A percentile compares a stretch with the other conserved stretches of the same genome.
Conservation (phyloP, 2,329 filamentous ascomycete species). For the Fusarium ambrosium region DNA sequence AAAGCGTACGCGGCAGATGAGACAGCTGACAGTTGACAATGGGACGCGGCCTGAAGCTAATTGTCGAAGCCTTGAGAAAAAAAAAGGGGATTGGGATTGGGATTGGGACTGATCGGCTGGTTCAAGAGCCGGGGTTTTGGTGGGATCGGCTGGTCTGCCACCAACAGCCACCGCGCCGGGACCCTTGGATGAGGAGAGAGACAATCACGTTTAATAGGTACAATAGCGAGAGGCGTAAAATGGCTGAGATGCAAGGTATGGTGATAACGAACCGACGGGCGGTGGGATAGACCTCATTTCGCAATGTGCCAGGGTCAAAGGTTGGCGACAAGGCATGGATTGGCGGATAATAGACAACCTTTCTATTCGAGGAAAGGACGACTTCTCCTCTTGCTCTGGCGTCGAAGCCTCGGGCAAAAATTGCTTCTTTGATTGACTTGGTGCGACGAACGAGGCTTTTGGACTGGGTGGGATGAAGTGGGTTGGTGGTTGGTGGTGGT, state of each 20-base stretch:
- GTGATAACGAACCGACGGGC: conserved; percentile 24
- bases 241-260: conserved; percentile 16
- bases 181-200: conserved; percentile 24
- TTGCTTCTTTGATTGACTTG: conserved; percentile 30
- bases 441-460: conserved; percentile 11
- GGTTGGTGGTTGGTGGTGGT: conserved; percentile 20
- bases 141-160: conserved; percentile 19
- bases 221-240: conserved; percentile 11
- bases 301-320: conserved; percentile 30
- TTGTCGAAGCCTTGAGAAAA: conserved; percentile 17
- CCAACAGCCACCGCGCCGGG: conserved; percentile 29
- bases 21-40: conserved; percentile 13
- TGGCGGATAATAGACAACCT: conserved; percentile 27
- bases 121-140: conserved; percentile 22
- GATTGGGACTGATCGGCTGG: conserved; percentile 10
- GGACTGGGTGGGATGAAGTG: conserved; percentile 4
- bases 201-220: conserved; percentile 36
- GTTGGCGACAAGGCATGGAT: conserved; percentile 20
- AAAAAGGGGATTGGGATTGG: conserved; percentile 3
- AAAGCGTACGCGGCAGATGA: conserved; percentile 7
- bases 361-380: conserved; percentile 19
- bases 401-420: conserved; percentile 8
- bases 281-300: conserved; percentile 46
- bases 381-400: neutral
- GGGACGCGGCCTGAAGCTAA: conserved; percentile 9